phyloP scores from a whole-genome alignment of 352 stramenopile species.

The Globisporangium nodosum region DNA sequence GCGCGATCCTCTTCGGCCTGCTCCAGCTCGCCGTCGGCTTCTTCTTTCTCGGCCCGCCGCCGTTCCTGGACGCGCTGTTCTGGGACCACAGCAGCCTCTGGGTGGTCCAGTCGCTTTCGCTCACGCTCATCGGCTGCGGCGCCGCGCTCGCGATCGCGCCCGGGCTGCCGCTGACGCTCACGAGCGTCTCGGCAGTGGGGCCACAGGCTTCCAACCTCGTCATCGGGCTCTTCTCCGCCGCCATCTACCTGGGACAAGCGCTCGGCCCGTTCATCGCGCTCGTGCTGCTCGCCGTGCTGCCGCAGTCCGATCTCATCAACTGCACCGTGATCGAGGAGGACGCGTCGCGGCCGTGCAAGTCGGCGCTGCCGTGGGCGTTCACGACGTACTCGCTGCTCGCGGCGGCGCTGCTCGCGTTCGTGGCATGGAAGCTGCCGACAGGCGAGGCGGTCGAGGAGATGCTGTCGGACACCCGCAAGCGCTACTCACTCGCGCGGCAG shows the following conservation, averaged over 20 bases:
- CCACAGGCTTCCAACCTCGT: slow-evolving; percentile 50
- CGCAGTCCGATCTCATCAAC: slow-evolving; percentile 30
- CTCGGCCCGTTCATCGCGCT: slow-evolving; percentile 54
- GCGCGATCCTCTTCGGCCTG: slow-evolving; percentile 55
- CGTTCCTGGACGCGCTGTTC: slow-evolving; percentile 42
- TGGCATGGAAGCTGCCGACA: slow-evolving; percentile 28
- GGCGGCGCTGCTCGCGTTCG: slow-evolving; percentile 23
- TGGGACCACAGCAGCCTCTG: slow-evolving; percentile 33
- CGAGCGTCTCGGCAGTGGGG: slow-evolving; percentile 33
- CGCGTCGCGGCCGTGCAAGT: slow-evolving; percentile 27
- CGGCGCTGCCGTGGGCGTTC: slow-evolving; percentile 62
- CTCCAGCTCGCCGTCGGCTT: slow-evolving; percentile 43
- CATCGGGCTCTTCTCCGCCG: slow-evolving; percentile 59
- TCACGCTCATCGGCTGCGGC: slow-evolving; percentile 54
- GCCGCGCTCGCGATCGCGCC: slow-evolving; percentile 53
- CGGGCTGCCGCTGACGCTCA: slow-evolving; percentile 50
- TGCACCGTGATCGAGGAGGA: slow-evolving; percentile 23
- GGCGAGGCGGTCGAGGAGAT: slow-evolving; percentile 26
- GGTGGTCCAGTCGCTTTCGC: slow-evolving; percentile 40
- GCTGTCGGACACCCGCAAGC: slow-evolving; percentile 29
- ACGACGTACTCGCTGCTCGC: slow-evolving; percentile 39
- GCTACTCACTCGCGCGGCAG: slow-evolving; percentile 45
- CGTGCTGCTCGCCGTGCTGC: slow-evolving; percentile 41
- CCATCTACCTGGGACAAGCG: slow-evolving; percentile 64
- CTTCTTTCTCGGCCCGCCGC: slow-evolving; percentile 50